phyloP scores from a whole-genome alignment of 495 filamentous ascomycete species.

The Podospora comata region DNA sequence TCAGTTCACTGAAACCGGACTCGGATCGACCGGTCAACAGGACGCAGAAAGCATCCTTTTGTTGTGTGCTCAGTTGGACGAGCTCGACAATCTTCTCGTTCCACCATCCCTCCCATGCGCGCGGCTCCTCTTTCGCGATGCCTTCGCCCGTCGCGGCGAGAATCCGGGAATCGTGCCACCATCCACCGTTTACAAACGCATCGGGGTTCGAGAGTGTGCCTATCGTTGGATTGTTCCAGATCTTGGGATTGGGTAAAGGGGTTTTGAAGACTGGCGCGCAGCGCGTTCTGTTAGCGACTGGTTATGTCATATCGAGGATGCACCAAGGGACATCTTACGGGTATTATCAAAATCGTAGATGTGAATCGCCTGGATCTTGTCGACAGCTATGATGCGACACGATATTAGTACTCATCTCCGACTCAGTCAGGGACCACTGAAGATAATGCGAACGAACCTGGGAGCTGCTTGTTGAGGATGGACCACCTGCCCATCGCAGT shows the following conservation, averaged over 20 bases:
- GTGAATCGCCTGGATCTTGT: constrained; percentile 75
- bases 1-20: constrained; percentile 66
- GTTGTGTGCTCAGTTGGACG: constrained; percentile 75
- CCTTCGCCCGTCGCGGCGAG: constrained; percentile 85
- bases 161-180: constrained; percentile 93
- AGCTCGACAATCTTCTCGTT: constrained; percentile 88
- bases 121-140: constrained; percentile 73
- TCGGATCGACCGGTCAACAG: constrained; percentile 88
- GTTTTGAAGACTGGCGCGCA: constrained; percentile 73
- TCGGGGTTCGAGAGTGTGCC: constrained; percentile 71
- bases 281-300: constrained; percentile 7
- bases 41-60: constrained; percentile 82
- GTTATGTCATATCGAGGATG: not conserved
- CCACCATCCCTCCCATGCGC: constrained; percentile 94
- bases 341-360: constrained; percentile 99
- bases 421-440: constrained; percentile 18
- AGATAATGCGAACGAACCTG: constrained; percentile 38
- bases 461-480: constrained; percentile 65
- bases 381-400: constrained; percentile 44
- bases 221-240: constrained; percentile 79
- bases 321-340: constrained; percentile 50
- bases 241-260: constrained; percentile 80
- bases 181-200: constrained; percentile 79
- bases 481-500: constrained; percentile 82
- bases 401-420: not conserved